Conservation (phyloP, 2,329 filamentous ascomycete genomes). For the Ceratocystis diversiconidia region DNA sequence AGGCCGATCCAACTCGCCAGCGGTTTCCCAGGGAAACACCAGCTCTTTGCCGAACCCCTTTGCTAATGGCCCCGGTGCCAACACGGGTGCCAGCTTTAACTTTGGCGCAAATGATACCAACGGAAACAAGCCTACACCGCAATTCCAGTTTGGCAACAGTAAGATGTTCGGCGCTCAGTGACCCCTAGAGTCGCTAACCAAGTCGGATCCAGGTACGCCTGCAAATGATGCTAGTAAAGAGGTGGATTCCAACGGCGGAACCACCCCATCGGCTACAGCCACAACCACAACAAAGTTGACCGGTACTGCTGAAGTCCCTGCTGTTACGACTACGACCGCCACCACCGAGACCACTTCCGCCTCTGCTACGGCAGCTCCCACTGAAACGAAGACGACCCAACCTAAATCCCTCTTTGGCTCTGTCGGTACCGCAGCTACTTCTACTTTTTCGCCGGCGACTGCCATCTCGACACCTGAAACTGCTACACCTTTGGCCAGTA, state of each 20-base stretch:
- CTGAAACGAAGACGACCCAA: neutral
- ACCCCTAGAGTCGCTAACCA: conserved; percentile 18
- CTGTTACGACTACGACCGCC: neutral
- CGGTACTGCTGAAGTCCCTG: conserved; percentile 2
- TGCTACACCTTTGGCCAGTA: neutral
- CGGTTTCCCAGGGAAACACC: conserved; percentile 14
- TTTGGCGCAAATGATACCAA: conserved; percentile 16
- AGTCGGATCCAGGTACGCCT: conserved; percentile 21
- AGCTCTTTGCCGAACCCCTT: conserved; percentile 17
- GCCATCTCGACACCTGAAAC: conserved; percentile 4
- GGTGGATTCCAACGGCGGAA: conserved; percentile 2
- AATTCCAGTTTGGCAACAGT: conserved; percentile 18
- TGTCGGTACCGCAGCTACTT: neutral
- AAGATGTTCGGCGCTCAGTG: conserved; percentile 18
- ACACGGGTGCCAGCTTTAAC: conserved; percentile 9
- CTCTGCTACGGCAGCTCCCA: neutral
- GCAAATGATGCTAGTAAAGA: conserved; percentile 16
- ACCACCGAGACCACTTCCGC: neutral
- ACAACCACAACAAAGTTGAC: conserved; percentile 1
- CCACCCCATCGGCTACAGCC: neutral
- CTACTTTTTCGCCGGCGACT: neutral
- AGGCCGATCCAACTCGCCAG: conserved; percentile 18
- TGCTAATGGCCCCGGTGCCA: neutral
- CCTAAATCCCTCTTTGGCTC: conserved; percentile 8
- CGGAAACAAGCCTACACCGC: conserved; percentile 11